phyloP scores from a whole-genome alignment of 805 yeast species.

The Diddensiella transvaalensis region DNA sequence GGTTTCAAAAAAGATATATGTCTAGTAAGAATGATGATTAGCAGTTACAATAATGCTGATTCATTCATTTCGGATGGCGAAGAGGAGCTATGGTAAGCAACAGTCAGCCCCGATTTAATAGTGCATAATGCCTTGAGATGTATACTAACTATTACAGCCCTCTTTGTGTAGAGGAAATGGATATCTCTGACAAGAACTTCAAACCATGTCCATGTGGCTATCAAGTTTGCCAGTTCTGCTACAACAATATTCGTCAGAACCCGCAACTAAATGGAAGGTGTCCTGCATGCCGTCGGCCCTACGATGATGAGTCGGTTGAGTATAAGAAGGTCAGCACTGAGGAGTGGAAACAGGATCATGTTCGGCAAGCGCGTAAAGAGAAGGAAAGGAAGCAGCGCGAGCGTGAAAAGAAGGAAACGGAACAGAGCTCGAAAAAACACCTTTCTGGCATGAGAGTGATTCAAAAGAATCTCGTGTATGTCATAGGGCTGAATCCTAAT shows the following conservation, averaged over 20 bases:
- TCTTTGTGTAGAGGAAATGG: slow-evolving; percentile 96
- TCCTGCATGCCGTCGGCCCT: slow-evolving; percentile 94
- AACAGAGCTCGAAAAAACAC: slow-evolving; percentile 67
- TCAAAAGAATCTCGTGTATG: slow-evolving; percentile 94
- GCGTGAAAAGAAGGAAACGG: slow-evolving; percentile 87
- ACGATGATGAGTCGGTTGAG: slow-evolving; percentile 90
- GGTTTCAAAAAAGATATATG: neutral
- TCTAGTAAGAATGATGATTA: slow-evolving; percentile 3
- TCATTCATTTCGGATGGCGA: slow-evolving; percentile 73
- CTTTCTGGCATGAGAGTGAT: slow-evolving; percentile 97
- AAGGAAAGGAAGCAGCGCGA: slow-evolving; percentile 67
- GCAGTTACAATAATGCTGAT: slow-evolving; percentile 35
- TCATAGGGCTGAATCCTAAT: slow-evolving; percentile 88
- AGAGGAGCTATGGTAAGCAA: slow-evolving; percentile 65
- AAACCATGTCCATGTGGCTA: slow-evolving; percentile 99
- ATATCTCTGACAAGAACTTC: slow-evolving; percentile 90
- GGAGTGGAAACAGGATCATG: slow-evolving; percentile 79
- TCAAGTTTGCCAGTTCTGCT: slow-evolving; percentile 97
- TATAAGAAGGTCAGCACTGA: slow-evolving; percentile 80
- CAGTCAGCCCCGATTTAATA: neutral
- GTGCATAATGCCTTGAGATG: too few relatives aligned
- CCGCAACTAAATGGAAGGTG: slow-evolving; percentile 95
- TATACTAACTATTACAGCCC: slow-evolving; percentile 47
- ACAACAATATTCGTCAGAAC: slow-evolving; percentile 91
- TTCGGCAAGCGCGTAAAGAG: slow-evolving; percentile 75